phyloP scores from a whole-genome alignment of 1,284 basidiomycete species.

The Marasmius sp. region DNA sequence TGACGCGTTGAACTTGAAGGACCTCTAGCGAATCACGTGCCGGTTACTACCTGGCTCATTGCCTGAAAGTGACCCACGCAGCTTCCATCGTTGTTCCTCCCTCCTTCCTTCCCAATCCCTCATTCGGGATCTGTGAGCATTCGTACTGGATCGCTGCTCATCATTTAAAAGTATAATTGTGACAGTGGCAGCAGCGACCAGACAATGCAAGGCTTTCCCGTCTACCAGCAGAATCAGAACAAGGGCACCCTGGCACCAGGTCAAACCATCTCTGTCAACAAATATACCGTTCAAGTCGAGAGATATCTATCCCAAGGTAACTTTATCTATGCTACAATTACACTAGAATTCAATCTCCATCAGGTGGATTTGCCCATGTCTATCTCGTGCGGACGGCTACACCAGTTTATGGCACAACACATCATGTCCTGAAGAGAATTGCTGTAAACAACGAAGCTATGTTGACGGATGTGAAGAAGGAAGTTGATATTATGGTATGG shows the following conservation, averaged over 20 bases:
- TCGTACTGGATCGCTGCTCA: neutral
- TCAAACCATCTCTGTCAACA: constrained; percentile 89
- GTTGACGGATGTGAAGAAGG: constrained; percentile 93
- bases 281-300: constrained; percentile 79
- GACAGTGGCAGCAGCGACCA: constrained; percentile 28
- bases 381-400: constrained; percentile 89
- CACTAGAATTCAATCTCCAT: constrained; percentile 2
- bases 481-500: constrained; percentile 97
- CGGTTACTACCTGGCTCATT: neutral
- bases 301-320: constrained; percentile 92
- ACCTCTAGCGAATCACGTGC: neutral
- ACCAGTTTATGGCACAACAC: constrained; percentile 87
- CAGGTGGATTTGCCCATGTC: constrained; percentile 97
- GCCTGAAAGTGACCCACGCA: neutral
- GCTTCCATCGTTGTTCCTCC: neutral
- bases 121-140: neutral
- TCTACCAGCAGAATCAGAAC: constrained; percentile 34
- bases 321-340: constrained; percentile 10
- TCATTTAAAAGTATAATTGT: neutral
- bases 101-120: neutral
- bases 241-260: constrained; percentile 76
- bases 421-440: constrained; percentile 96
- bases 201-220: constrained; percentile 37
- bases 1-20: neutral
- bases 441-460: constrained; percentile 89